Evolutionary conservation across 805 yeast genomes (phyloP), one percentile per base, ranked within the genome.

Genomic region (Zygoascus tannicola): DNA sequence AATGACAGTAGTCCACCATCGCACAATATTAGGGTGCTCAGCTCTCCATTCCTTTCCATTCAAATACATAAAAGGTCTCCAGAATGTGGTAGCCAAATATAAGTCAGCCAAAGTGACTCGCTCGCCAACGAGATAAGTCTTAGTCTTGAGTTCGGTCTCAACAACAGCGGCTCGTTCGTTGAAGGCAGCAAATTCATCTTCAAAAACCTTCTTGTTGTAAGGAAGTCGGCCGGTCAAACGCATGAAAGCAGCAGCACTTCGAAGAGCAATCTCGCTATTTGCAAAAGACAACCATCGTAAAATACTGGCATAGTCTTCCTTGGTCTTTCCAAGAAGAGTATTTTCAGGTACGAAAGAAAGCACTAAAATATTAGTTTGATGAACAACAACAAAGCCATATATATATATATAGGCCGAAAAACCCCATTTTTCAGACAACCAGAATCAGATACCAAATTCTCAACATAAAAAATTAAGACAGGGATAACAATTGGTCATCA

Each of bases 281-380:
- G 78, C 71, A 54, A 84, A 68, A 2, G 95, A 84, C 63, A 80
- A 57, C 94, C 94, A 87, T 67, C 71, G 78, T 55, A 87, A 63
- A 57, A 86, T 70, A 56, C 65, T 65, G 48, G 84, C 85, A 60
- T 76, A 71, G 56, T 83, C 85, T 53, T 68, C 66, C 51, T 74
- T 65, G 63, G 71, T 71, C 63, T 76, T 74, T 57, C 96, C 97
- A 52, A 77, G 68, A 52, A 81, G 71, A 44, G 65, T 57, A 47
- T 61, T 68, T 44, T 64, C 46, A 16, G 44, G 41, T 12, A 46
- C 48, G 26, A 44, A 45, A 41, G 40, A 15, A 21, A 51, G 44
- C 39, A 53, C 52, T 51, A 32, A 22, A 43, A 23, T 12, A 16
- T 23, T 20, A 32, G 44, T 28, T 28, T 38, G 41, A n/a, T n/a